phyloP scores from a whole-genome alignment of 2,329 filamentous ascomycete species.

The Talaromyces sp. region DNA sequence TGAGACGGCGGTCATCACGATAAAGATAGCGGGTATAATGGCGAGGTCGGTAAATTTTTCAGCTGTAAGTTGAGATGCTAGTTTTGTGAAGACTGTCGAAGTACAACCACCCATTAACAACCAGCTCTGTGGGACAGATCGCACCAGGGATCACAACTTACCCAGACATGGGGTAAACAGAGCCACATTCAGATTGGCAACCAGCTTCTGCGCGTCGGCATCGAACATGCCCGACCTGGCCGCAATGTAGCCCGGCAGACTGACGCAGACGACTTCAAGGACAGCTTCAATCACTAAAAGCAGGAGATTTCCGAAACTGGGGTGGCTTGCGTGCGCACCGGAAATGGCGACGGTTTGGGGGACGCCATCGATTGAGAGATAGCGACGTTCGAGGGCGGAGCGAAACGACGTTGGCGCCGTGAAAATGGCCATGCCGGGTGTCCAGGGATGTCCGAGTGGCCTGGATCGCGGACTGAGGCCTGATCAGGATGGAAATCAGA shows the following conservation, averaged over 20 bases:
- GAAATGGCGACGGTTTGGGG: slow-evolving; percentile 20
- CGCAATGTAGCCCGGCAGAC: slow-evolving; percentile 87
- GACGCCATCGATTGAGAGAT: slow-evolving; percentile 16
- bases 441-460: background rate
- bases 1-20: slow-evolving; percentile 81
- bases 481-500: background rate
- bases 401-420: slow-evolving; percentile 45
- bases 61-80: slow-evolving; percentile 88
- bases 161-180: slow-evolving; percentile 95
- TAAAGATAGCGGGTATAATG: slow-evolving; percentile 92
- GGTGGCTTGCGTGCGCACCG: slow-evolving; percentile 41
- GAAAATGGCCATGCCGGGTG: slow-evolving; percentile 36
- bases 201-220: slow-evolving; percentile 91
- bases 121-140: background rate
- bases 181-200: slow-evolving; percentile 93
- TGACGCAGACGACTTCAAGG: slow-evolving; percentile 91
- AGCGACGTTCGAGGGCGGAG: slow-evolving; percentile 20
- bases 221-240: slow-evolving; percentile 89
- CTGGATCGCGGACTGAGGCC: background rate
- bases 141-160: slow-evolving; percentile 44
- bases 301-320: slow-evolving; percentile 57
- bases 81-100: slow-evolving; percentile 81
- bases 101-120: background rate
- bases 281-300: slow-evolving; percentile 92
- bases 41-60: slow-evolving; percentile 85